phyloP scores from a whole-genome alignment of 176 grass and related monocot genomes.

The Raddia guianensis region DNA sequence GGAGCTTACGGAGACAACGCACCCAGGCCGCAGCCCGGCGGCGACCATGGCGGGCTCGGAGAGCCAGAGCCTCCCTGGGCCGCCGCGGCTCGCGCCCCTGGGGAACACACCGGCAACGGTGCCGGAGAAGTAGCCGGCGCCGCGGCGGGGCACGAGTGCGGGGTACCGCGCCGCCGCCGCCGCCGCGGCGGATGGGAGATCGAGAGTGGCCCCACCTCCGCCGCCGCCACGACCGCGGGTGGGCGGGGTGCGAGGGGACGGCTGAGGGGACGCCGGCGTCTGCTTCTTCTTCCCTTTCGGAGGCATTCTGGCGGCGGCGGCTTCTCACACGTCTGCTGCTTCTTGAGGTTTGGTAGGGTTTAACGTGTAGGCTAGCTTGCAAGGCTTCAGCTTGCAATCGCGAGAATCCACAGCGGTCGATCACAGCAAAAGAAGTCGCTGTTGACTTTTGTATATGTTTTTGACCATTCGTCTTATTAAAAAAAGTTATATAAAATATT shows the following conservation, averaged over 20 bases:
- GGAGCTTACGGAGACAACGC: slow-evolving; percentile 62
- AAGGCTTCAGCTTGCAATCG: no score
- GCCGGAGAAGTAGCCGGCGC: slow-evolving; percentile 44
- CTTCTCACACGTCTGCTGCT: neutral
- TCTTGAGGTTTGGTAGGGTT: neutral
- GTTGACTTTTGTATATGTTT: no score
- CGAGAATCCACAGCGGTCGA: no score
- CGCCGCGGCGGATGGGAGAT: slow-evolving; percentile 29
- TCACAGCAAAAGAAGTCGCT: no score
- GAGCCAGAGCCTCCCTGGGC: slow-evolving; percentile 60
- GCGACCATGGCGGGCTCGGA: slow-evolving; percentile 62
- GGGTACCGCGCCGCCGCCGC: slow-evolving; percentile 42
- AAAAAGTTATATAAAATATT: no score
- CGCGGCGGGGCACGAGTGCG: slow-evolving; percentile 47
- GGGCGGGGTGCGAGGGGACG: slow-evolving; percentile 45
- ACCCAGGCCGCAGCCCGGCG: slow-evolving; percentile 64
- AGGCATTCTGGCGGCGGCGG: slow-evolving; percentile 41
- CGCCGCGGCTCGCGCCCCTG: slow-evolving; percentile 32
- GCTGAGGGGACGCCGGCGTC: slow-evolving; percentile 15
- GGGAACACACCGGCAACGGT: slow-evolving; percentile 46
- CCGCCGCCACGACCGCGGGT: neutral
- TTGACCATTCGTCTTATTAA: no score
- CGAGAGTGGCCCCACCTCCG: neutral
- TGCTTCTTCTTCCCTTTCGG: slow-evolving; percentile 61
- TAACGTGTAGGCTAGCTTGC: neutral